These are phyloP conservation scores for Annulohypoxylon moriforme DNA, from an alignment of 495 filamentous ascomycete species.

Conservation along the genomic window DNA sequence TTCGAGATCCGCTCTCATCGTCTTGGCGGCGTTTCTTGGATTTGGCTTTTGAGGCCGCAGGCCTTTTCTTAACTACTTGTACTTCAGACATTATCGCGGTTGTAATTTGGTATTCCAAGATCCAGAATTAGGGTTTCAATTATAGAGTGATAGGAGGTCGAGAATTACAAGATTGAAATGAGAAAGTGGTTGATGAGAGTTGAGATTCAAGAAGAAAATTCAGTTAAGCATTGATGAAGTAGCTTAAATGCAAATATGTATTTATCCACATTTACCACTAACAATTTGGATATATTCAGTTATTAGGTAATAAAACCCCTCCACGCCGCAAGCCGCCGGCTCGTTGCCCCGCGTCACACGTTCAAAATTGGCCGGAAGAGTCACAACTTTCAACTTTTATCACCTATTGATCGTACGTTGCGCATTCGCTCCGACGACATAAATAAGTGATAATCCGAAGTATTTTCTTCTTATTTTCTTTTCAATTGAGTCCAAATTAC, in stretches of 20 bases:
- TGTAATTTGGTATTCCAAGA: neutral
- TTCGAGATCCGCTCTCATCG: conserved; percentile 55
- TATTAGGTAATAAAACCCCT: conserved; percentile 24
- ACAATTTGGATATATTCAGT: conserved; percentile 1
- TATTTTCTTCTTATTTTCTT: neutral
- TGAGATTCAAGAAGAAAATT: conserved; percentile 35
- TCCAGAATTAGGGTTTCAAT: neutral
- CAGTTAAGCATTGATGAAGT: conserved; percentile 30
- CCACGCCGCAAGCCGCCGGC: conserved; percentile 9
- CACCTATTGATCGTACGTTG: conserved; percentile 22
- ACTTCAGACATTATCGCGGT: conserved; percentile 20
- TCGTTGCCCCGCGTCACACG: conserved; percentile 44
- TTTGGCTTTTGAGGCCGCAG: conserved; percentile 36
- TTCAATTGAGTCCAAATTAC: conserved; percentile 6
- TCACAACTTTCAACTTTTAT: conserved; percentile 27
- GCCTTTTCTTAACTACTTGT: conserved; percentile 11
- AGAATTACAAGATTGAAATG: neutral
- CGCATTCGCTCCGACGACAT: conserved; percentile 5
- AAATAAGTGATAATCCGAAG: conserved; percentile 1
- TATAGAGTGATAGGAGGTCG: conserved; percentile 4
- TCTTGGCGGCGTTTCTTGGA: conserved; percentile 54
- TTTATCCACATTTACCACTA: neutral
- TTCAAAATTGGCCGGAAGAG: conserved; percentile 37
- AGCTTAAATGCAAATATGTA: conserved; percentile 16
- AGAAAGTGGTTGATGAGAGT: neutral